Evolutionary conservation across 2,329 filamentous ascomycete species (phyloP), one percentile per base, ranked within the genome.

Genomic region (Aspergillus bombycis): DNA sequence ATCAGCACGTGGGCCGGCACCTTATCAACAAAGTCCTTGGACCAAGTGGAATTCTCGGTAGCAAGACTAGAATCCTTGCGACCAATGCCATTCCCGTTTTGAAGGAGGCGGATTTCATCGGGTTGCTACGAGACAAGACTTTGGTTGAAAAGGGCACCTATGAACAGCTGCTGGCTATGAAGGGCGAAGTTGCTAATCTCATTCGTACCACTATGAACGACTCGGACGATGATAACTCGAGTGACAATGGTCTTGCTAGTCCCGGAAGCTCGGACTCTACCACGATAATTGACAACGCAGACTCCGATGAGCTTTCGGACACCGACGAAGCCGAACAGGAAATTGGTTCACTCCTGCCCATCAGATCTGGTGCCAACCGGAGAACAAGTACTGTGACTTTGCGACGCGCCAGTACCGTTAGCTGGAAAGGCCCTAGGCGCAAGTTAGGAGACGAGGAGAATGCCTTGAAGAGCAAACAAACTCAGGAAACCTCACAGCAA

Each of bases 51-150:
- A 83, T 99, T 8, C 85, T 99, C 28, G 86, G 84, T 58, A 87
- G 90, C 45, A 98, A 98, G 80, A 97, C 94, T 8, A 89, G 94
- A 68, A 91, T 99, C 60, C 84, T 99, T 57, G 94, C 95, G 11
- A 99, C 95, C 23, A 99, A 99, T 75, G 91, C 95, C 0, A 97
- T 99, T 62, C 89, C 93, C 7, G 93, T 99, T 6, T 83, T 99
- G 36, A 89, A 91, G 73, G 91, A 96, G 76, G 91, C 95, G 0
- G 92, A 97, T 77, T 95, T 91, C 77, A 94, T 99, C 71, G 90
- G 88, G 57, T 84, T 99, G 60, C 80, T 99, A 55, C 89, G 91
- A 68, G 92, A 96, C 57, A 92, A 93, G 58, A 89, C 88, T 65
- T 89, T 98, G 60, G 84, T 91, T 43, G 95, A 99, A 77, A 89